phyloP scores from a whole-genome alignment of 176 grass and related monocot species.

The Paspalum notatum region DNA sequence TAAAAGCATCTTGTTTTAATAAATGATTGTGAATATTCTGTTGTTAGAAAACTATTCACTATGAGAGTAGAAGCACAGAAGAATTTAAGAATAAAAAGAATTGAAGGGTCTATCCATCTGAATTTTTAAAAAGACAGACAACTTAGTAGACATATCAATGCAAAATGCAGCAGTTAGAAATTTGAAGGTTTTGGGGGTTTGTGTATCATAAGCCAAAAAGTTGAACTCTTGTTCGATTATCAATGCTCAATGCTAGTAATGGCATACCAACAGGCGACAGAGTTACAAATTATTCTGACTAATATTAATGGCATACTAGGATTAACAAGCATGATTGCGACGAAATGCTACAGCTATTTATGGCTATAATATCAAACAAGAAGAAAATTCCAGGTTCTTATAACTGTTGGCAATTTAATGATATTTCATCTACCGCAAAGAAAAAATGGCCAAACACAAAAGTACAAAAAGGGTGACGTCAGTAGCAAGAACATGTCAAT shows the following conservation, averaged over 20 bases:
- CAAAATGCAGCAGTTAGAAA: neutral
- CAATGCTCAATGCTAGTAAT: neutral
- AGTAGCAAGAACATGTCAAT: neutral
- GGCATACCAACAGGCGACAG: neutral
- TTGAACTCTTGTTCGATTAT: neutral
- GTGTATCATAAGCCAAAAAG: neutral
- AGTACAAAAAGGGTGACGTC: neutral
- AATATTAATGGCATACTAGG: neutral
- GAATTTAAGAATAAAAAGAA: neutral
- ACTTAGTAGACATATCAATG: neutral
- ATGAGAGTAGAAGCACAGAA: neutral
- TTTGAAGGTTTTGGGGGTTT: neutral
- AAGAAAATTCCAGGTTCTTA: neutral
- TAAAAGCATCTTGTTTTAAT: neutral
- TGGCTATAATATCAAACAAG: neutral
- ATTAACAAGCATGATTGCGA: neutral
- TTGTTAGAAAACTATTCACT: slow-evolving; percentile 1
- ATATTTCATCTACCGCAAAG: neutral
- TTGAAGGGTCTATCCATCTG: neutral
- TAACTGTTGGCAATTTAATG: neutral
- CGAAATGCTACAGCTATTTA: neutral
- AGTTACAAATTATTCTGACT: neutral
- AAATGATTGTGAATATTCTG: neutral
- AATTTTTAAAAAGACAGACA: neutral
- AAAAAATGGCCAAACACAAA: slow-evolving; percentile 1